These are phyloP conservation scores for Flaveria robusta DNA, from an alignment of 129 eudicot genomes.

Conservation along the genomic window DNA sequence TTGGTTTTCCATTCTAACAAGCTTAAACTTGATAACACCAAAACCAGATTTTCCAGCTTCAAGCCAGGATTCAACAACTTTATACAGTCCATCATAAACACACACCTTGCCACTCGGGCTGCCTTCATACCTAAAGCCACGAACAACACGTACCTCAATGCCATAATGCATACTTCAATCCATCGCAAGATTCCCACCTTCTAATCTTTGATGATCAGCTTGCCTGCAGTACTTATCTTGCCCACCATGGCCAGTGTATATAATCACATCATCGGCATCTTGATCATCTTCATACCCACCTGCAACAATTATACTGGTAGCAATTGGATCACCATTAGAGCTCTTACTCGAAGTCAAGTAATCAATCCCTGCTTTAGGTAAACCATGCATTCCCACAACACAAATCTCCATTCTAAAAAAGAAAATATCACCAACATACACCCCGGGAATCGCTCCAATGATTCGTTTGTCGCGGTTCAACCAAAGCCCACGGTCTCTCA, in stretches of 20 bases:
- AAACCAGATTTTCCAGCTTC: constrained; percentile 75
- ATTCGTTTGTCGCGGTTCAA: constrained; percentile 66
- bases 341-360: constrained; percentile 61
- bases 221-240: constrained; percentile 63
- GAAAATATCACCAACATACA: constrained; percentile 70
- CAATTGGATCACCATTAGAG: constrained; percentile 78
- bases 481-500: constrained; percentile 71
- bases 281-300: constrained; percentile 94
- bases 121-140: constrained; percentile 40
- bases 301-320: constrained; percentile 72
- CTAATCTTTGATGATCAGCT: constrained; percentile 66
- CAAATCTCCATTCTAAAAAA: constrained; percentile 71
- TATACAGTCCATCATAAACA: constrained; percentile 81
- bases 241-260: constrained; percentile 88
- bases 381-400: constrained; percentile 79
- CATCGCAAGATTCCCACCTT: constrained; percentile 54
- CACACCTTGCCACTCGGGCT: constrained; percentile 50
- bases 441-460: constrained; percentile 74
- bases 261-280: constrained; percentile 66
- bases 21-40: constrained; percentile 70
- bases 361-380: constrained; percentile 80
- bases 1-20: constrained; percentile 63
- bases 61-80: constrained; percentile 53
- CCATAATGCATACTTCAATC: constrained; percentile 41
- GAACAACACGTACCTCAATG: constrained; percentile 46